Evolutionary conservation across 2,329 filamentous ascomycete species (phyloP), one percentile per base, ranked within the genome.

Genomic region (Aspergillus transmontanensis): DNA sequence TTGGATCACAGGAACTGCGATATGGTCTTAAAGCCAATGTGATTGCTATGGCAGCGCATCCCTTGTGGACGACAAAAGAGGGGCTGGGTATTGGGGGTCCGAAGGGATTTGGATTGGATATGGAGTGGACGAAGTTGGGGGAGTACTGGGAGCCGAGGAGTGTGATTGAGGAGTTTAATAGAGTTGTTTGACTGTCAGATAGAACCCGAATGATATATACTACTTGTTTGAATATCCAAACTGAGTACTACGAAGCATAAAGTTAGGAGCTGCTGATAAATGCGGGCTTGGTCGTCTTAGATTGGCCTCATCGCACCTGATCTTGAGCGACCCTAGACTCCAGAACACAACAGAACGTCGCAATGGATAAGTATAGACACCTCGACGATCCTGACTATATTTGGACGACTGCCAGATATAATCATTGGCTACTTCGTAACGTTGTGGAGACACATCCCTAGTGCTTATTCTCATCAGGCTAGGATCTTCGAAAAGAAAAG

Each of bases 11-110:
- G 16, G 83, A 85, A 28, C 72, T 84, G 34, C 77, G 83, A 11
- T 86, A 85, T 59, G 84, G 84, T 0, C 66, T 86, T 3, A 75
- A 79, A 4, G 84, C 86, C 0, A 81, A 72, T 36, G 83, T 86
- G 0, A 81, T 86, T 62, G 84, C 78, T 0, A 73, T 86, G 36
- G 76, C 82, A 2, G 80, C 82, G 1, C 82, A 84, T 62, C 82
- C 83, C 0, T 66, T 84, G 12, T 86, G 84, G 84, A 83, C 69
- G 62, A 73, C 70, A 58, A 73, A 72, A 30, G 68, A 73, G 46
- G 80, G 78, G 0, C 60, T 82, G 55, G 69, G 72, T 32, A 72
- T 80, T 63, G 80, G 80, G 32, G 80, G 80, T 0, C 80, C 80
- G 3, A 68, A 71, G 60, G 78, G 73, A 12, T 82, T 82, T 71